Percentiles rank a stretch among this genome's conserved stretches.
Evolutionary conservation across 441 rosid genomes (phyloP).

Genomic region (Kokia cookei): DNA sequence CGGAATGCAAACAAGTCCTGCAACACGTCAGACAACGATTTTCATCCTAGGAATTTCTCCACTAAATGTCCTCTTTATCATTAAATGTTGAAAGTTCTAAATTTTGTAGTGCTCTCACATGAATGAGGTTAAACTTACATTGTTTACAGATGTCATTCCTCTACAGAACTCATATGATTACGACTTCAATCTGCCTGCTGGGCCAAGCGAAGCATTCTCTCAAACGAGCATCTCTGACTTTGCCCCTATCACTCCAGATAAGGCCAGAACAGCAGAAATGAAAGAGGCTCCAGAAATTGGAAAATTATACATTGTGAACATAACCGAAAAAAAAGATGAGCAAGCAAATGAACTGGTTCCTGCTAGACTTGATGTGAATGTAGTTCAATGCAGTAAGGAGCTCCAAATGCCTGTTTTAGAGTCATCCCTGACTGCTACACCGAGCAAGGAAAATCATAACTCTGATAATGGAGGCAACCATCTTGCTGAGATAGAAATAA

Average conservation of each 20-base stretch:
- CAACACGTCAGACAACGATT: not conserved
- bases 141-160: conserved; percentile 27
- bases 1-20: not conserved
- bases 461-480: conserved; percentile 23
- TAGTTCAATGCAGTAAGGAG: conserved; percentile 13
- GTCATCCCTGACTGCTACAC: conserved; percentile 20
- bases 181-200: conserved; percentile 32
- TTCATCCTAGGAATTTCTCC: not conserved
- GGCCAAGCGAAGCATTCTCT: conserved; percentile 17
- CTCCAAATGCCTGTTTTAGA: conserved; percentile 17
- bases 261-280: conserved; percentile 20
- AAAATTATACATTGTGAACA: conserved; percentile 11
- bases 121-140: conserved; percentile 7
- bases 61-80: not conserved
- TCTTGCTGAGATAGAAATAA: conserved; percentile 29
- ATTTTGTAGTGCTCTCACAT: conserved; percentile 4
- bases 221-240: conserved; percentile 16
- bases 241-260: conserved; percentile 54
- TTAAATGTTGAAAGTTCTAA: not conserved
- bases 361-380: not conserved
- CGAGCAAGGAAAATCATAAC: conserved; percentile 26
- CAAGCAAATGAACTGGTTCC: conserved; percentile 16
- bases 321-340: conserved; percentile 17
- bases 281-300: conserved; percentile 16
- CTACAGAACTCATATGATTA: conserved; percentile 21